Evolutionary conservation across 2,329 filamentous ascomycete genomes (phyloP), one percentile per base, ranked within the genome.

Genomic region (Aspergillus jensenii): DNA sequence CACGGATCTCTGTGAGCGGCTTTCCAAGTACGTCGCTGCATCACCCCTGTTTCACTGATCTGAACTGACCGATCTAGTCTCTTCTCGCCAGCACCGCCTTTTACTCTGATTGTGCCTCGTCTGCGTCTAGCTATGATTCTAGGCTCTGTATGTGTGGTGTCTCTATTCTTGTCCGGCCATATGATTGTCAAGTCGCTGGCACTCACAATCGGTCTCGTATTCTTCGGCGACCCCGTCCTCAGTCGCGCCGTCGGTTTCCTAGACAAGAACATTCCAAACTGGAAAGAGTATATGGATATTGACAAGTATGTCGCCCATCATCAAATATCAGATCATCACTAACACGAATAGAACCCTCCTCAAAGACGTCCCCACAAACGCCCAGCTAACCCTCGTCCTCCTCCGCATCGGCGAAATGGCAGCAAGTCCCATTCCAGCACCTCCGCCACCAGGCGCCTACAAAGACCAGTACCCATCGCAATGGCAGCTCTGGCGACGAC

Each of bases 351-450:
- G 78, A 62, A 91, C 89, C 0, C 71, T 95, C 1, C 84, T 96
- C 51, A 90, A 89, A 68, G 90, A 90, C 2, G 87, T 95, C 0
- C 91, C 91, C 1, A 96, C 91, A 2, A 95, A 96, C 69, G 90
- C 90, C 3, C 91, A 96, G 68, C 83, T 96, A 17, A 87, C 90
- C 0, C 78, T 96, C 27, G 96, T 91, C 0, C 81, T 96, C 1
- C 84, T 96, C 11, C 88, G 91, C 5, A 86, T 93, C 31, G 91
- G 90, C 41, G 91, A 96, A 74, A 85, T 84, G 27, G 27, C 27
- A 2, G 27, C 11, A 93, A 93, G 74, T 89, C 90, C 91, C 91
- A 0, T 74, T 96, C 90, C 90, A 0, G 87, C 84, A 11, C 83
- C 84, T 21, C 83, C 84, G 1, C 52, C 21, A 1, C 15, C 31